Conservation (phyloP, 495 filamentous ascomycete genomes). For the Penicillium daleae region DNA sequence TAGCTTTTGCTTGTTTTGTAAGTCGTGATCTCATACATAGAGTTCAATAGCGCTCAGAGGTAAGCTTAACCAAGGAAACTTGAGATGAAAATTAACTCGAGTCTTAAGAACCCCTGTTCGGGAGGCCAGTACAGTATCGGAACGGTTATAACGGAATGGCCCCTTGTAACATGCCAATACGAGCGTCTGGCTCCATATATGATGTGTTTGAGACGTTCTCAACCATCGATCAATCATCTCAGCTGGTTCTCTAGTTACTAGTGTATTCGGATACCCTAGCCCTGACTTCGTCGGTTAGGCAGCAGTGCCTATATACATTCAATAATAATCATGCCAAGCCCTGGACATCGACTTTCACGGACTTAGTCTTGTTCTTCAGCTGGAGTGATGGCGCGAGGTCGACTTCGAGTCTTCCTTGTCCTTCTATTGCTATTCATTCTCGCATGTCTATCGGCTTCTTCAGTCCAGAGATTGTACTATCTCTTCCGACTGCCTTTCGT, state of each 20-base stretch:
- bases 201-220: background rate
- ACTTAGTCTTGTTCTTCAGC: background rate
- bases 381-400: slow-evolving; percentile 3
- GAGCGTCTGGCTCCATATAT: background rate
- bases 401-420: background rate
- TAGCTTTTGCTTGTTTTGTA: background rate
- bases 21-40: slow-evolving; percentile 2
- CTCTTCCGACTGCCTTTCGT: background rate
- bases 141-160: background rate
- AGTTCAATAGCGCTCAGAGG: background rate
- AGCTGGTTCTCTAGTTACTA: background rate
- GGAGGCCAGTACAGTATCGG: background rate
- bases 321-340: background rate
- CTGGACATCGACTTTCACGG: background rate
- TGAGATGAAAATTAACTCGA: background rate
- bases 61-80: background rate
- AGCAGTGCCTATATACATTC: background rate
- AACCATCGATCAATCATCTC: background rate
- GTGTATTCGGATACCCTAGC: background rate
- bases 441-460: background rate
- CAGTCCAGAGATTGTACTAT: background rate
- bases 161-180: background rate
- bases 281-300: background rate
- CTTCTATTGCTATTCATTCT: background rate
- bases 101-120: background rate